Base-by-base conservation (phyloP, 129 eudicot genomes). In the Chrysanthemum seticuspe region DNA sequence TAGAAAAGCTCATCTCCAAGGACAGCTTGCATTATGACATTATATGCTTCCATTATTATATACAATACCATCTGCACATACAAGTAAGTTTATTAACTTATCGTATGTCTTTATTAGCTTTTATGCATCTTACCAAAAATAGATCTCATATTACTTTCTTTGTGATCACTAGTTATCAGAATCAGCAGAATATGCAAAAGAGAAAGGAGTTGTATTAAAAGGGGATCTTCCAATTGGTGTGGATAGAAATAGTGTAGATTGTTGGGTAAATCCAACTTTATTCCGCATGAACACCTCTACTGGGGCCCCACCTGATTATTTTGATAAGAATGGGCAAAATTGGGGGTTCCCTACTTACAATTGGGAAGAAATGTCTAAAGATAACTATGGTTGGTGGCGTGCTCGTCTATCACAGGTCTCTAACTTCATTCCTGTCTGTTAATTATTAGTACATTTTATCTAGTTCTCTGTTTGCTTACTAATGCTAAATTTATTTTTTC, bases 341-440 rank as follows among this genome's bases (percentile, higher is more conserved):
- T 95, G 99, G 99, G 99, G 99, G 9, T 95, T 95, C 65, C 99
- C 99, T 6, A 95, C 97, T 71, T 95, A 95, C 74, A 95, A 95
- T 70, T 95, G 99, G 99, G 99, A 91, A 78, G 99, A 95, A 74
- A 95, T 95, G 99, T 95, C 99, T 21, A 95, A 95, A 77, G 99
- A 95, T 74, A 95, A 95, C 81, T 95, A 95, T 85, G 99, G 77
- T 65, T 95, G 99, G 99, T 95, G 99, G 99, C 95, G 97, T 81
- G 95, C 86, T 76, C 99, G 99, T 79, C 72, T 95, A 74, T 86
- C 99, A 51, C 99, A 95, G 99, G 99, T 90, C 62, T 50, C 12
- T 72, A 18, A 53, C 62, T 64, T 76, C 11, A 62, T 48, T 15
- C 10, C 2, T 62, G 21, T 47, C 40, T 40, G 10, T 40, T 40